Conservation (phyloP, 768 basidiomycete species). For the Trichaptum fuscoviolaceum region DNA sequence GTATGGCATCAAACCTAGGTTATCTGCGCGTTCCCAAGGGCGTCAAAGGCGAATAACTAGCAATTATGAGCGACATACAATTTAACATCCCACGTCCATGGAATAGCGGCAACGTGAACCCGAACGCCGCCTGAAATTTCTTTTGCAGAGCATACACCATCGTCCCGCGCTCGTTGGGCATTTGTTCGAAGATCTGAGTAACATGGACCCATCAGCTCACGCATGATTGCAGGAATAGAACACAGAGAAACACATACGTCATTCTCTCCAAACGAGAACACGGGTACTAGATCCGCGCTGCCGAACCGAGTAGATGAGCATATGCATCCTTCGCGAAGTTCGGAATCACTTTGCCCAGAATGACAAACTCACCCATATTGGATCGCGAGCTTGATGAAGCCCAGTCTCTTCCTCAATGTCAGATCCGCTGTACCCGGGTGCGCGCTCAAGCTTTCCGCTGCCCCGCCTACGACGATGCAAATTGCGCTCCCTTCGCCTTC, state of each 20-base stretch:
- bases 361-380: conserved; percentile 65
- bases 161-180: conserved; percentile 93
- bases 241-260: conserved; percentile 49
- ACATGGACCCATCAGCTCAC: conserved; percentile 3
- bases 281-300: conserved; percentile 93
- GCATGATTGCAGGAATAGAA: background rate
- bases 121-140: conserved; percentile 87
- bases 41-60: background rate
- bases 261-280: conserved; percentile 98
- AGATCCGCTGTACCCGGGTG: conserved; percentile 96
- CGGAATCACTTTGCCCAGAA: background rate
- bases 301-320: background rate
- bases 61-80: conserved; percentile 45
- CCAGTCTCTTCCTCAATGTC: conserved; percentile 74
- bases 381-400: conserved; percentile 94
- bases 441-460: conserved; percentile 89
- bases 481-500: conserved; percentile 51
- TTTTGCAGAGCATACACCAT: conserved; percentile 82
- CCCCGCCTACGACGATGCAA: conserved; percentile 94
- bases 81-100: conserved; percentile 94
- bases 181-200: conserved; percentile 87
- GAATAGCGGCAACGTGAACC: conserved; percentile 96
- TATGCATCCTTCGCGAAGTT: conserved; percentile 8
- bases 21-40: conserved; percentile 49
- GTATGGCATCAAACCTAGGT: conserved; percentile 93